Percentiles rank a stretch among this genome's conserved stretches.
Conservation (phyloP, 768 basidiomycete species). For the Hericium rajendrae region DNA sequence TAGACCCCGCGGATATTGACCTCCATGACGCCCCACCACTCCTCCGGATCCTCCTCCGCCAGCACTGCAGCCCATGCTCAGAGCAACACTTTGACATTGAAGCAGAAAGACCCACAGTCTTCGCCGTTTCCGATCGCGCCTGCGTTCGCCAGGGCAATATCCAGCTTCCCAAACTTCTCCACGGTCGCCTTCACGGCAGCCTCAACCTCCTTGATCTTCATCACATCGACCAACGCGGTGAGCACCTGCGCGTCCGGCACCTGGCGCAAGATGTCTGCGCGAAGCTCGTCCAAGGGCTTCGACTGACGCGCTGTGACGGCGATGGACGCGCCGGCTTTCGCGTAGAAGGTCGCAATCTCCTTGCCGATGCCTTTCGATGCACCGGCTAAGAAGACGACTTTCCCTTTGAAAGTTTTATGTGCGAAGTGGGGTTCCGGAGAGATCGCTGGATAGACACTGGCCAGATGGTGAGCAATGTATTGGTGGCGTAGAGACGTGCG, state of each 20-base stretch:
- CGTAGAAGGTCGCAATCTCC: constrained; percentile 8
- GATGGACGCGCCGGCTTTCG: constrained; percentile 11
- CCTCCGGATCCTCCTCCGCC: constrained; percentile 14
- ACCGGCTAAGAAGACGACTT: constrained; percentile 14
- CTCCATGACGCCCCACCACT: constrained; percentile 18
- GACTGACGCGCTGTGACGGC: constrained; percentile 1
- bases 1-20: constrained; percentile 18
- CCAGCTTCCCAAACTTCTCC: constrained; percentile 1
- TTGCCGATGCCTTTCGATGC: constrained; percentile 4
- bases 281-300: neutral
- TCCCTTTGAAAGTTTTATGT: constrained; percentile 4
- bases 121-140: neutral
- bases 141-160: constrained; percentile 5
- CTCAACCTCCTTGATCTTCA: neutral
- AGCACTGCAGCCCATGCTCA: neutral
- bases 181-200: neutral
- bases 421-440: constrained; percentile 2
- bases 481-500: too few species aligned
- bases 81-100: neutral
- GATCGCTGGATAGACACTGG: constrained; percentile 2
- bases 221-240: constrained; percentile 1
- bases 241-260: neutral
- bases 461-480: too few species aligned
- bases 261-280: neutral
- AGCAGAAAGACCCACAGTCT: too few species aligned